phyloP scores from a whole-genome alignment of 441 rosid species.

The Biscutella auriculata region DNA sequence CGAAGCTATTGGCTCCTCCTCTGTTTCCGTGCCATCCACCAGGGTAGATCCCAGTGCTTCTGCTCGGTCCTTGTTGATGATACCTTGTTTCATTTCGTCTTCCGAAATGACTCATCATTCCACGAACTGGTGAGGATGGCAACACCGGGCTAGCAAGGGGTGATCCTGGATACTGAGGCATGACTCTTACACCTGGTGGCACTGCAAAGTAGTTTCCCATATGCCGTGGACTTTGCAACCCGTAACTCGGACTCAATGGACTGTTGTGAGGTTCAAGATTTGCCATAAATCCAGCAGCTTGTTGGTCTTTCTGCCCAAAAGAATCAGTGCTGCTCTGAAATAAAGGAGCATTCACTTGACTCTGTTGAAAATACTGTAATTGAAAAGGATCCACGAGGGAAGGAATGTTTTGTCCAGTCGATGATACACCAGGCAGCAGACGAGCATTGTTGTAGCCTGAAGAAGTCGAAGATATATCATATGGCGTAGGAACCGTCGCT shows the following conservation, averaged over 20 bases:
- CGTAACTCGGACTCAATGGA: slow-evolving; percentile 32
- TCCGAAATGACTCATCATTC: slow-evolving; percentile 37
- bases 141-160: slow-evolving; percentile 50
- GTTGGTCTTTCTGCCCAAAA: slow-evolving; percentile 30
- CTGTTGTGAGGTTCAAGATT: slow-evolving; percentile 37
- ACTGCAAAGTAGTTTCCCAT: slow-evolving; percentile 43
- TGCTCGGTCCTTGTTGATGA: slow-evolving; percentile 35
- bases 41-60: slow-evolving; percentile 44
- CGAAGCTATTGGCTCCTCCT: slow-evolving; percentile 34
- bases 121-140: slow-evolving; percentile 54
- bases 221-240: slow-evolving; percentile 40
- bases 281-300: slow-evolving; percentile 27
- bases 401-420: slow-evolving; percentile 36
- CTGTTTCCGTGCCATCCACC: slow-evolving; percentile 62
- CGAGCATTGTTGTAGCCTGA: slow-evolving; percentile 35
- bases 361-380: slow-evolving; percentile 41
- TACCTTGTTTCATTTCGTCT: slow-evolving; percentile 41
- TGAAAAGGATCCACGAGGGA: slow-evolving; percentile 44
- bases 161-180: slow-evolving; percentile 43
- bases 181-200: slow-evolving; percentile 40
- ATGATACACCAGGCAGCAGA: slow-evolving; percentile 31
- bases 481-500: slow-evolving; percentile 36
- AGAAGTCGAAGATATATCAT: slow-evolving; percentile 35
- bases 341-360: slow-evolving; percentile 37
- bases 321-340: slow-evolving; percentile 39